These are phyloP conservation scores for Globisporangium ultimum DNA, from an alignment of 352 stramenopile species.

Conservation along the genomic window DNA sequence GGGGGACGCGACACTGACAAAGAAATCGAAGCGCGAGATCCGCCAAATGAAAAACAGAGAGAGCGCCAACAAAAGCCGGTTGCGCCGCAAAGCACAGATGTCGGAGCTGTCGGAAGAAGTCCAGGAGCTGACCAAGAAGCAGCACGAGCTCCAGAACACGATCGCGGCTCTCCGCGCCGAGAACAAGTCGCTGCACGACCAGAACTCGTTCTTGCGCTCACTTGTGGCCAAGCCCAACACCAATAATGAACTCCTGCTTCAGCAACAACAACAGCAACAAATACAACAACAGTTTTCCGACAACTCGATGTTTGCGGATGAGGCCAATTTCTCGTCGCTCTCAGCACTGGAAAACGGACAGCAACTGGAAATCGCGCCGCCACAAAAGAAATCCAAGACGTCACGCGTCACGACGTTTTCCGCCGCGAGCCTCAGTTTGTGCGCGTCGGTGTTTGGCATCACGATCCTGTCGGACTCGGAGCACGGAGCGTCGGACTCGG, in stretches of 20 bases:
- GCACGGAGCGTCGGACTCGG: conserved; percentile 22
- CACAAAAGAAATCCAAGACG: conserved; percentile 33
- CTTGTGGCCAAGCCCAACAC: conserved; percentile 38
- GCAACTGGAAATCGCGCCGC: conserved; percentile 16
- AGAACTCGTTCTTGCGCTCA: conserved; percentile 75
- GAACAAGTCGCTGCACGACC: conserved; percentile 77
- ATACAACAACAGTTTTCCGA: conserved; percentile 22
- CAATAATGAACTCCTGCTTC: conserved; percentile 10
- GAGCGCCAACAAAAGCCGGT: conserved; percentile 77
- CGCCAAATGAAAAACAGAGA: conserved; percentile 87
- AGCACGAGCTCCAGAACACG: conserved; percentile 65
- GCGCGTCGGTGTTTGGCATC: conserved; percentile 75
- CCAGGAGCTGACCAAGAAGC: conserved; percentile 58
- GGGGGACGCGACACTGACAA: conserved; percentile 24
- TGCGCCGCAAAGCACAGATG: conserved; percentile 72
- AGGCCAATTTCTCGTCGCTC: conserved; percentile 7
- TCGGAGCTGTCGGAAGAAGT: conserved; percentile 55
- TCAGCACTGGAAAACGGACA: conserved; percentile 28
- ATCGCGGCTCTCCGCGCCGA: conserved; percentile 65
- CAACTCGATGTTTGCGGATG: conserved; percentile 7
- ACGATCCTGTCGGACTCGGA: conserved; percentile 66
- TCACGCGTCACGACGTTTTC: conserved; percentile 44
- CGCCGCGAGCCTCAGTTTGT: conserved; percentile 58
- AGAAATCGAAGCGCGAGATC: conserved; percentile 81
- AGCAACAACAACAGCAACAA: conserved; percentile 14